Conservation (phyloP, 257 asterid species). For the Agastache rugosa region DNA sequence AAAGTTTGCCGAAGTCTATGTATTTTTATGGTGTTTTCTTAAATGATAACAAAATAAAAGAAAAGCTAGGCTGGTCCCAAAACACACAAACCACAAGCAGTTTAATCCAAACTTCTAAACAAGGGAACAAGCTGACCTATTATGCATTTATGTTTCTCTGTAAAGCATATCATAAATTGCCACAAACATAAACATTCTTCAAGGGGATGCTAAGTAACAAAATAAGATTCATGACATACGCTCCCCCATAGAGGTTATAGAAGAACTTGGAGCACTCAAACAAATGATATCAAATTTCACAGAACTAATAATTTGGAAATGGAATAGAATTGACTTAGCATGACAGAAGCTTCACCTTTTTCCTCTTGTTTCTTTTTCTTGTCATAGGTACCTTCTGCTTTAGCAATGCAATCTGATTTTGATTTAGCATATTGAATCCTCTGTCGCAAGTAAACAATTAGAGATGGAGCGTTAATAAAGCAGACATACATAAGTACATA, state of each 20-base stretch:
- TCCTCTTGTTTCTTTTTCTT: conserved; percentile 98
- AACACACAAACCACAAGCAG: not conserved
- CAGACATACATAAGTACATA: not conserved
- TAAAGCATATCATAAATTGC: not conserved
- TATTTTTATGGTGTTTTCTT: not conserved
- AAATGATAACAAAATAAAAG: conserved; percentile 3
- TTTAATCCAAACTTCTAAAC: not conserved
- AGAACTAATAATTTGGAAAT: not conserved
- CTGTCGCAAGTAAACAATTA: conserved; percentile 49
- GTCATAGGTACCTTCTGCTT: conserved; percentile 98
- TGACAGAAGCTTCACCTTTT: conserved; percentile 62
- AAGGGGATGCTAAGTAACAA: conserved; percentile 10
- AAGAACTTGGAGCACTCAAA: not conserved
- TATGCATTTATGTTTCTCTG: too few relatives aligned
- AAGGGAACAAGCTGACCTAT: too few relatives aligned
- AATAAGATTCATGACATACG: not conserved
- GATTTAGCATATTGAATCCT: conserved; percentile 91
- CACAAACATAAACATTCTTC: conserved; percentile 8
- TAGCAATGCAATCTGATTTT: conserved; percentile 93
- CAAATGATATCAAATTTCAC: not conserved
- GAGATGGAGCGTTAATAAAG: not conserved
- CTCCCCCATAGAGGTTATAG: conserved; percentile 5
- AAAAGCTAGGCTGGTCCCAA: not conserved
- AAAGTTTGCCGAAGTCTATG: not conserved
- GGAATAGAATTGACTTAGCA: conserved; percentile 7